Evolutionary conservation across 2,329 filamentous ascomycete genomes (phyloP).

Genomic region (Colletotrichum eremochloae): DNA sequence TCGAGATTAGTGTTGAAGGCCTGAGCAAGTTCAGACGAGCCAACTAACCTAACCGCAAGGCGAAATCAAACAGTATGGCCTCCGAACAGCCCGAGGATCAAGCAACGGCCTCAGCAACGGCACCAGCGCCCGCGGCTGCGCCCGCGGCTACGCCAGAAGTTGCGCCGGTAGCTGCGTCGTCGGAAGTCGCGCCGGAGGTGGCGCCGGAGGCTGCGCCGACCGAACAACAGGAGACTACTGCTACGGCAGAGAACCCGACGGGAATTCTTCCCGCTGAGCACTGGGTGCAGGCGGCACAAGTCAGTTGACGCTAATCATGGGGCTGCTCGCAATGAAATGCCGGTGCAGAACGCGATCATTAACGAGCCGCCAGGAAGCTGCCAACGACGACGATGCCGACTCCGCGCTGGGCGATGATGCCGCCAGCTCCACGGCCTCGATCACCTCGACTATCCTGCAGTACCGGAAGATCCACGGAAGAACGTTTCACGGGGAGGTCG

Average conservation of each 20-base stretch:
- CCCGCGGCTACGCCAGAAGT: not conserved
- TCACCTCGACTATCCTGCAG: slow-evolving; percentile 48
- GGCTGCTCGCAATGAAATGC: not conserved
- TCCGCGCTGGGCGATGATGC: slow-evolving; percentile 40
- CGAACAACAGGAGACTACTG: slow-evolving; percentile 1
- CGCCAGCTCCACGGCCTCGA: slow-evolving; percentile 48
- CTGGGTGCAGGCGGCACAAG: slow-evolving; percentile 37
- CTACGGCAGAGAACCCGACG: not conserved
- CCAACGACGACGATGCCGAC: slow-evolving; percentile 32
- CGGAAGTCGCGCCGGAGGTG: not conserved
- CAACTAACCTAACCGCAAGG: not conserved
- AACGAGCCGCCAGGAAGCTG: slow-evolving; percentile 27
- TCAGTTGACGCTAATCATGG: slow-evolving; percentile 19
- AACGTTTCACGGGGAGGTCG: slow-evolving; percentile 49
- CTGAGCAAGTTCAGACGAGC: not conserved
- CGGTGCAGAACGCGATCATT: not conserved
- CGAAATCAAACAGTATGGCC: slow-evolving; percentile 6
- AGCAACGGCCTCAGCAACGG: not conserved
- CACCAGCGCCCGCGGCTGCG: not conserved
- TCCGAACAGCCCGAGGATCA: slow-evolving; percentile 23
- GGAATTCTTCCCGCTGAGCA: slow-evolving; percentile 39
- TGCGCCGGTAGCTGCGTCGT: not conserved
- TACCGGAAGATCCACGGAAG: slow-evolving; percentile 51
- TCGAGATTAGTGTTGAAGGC: not conserved
- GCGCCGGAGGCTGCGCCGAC: not conserved